These are phyloP conservation scores for Monotropa hypopitys DNA, from an alignment of 179 eudicot genomes.

Conservation along the genomic window DNA sequence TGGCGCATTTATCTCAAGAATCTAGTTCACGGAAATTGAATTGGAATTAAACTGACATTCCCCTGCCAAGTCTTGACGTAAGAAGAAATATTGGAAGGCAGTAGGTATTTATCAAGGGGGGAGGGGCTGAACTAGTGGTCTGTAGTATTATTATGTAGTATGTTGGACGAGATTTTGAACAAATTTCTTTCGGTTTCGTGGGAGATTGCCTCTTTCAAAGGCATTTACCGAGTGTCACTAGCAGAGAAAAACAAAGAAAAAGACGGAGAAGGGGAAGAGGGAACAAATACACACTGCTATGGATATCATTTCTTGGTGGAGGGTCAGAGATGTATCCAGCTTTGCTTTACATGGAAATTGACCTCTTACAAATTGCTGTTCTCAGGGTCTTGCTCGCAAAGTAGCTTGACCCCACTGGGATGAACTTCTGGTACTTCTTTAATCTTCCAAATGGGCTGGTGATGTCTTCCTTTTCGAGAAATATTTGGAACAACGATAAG, in stretches of 20 bases:
- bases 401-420: neutral
- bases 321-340: neutral
- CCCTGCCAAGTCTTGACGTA: neutral
- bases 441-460: slow-evolving; percentile 5
- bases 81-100: neutral
- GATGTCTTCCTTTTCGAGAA: neutral
- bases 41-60: neutral
- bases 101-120: neutral
- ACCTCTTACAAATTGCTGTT: slow-evolving; percentile 2
- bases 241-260: neutral
- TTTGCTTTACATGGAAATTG: neutral
- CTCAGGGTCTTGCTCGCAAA: neutral
- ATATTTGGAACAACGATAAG: neutral
- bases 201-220: neutral
- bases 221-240: neutral
- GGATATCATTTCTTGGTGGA: neutral
- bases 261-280: neutral
- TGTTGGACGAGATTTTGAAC: neutral
- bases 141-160: neutral
- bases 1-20: neutral
- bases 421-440: slow-evolving; percentile 1
- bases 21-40: neutral
- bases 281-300: neutral
- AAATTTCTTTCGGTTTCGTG: neutral
- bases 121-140: neutral